Conservation (phyloP, 805 yeast genomes). For the Alloascoidea hylecoeti region DNA sequence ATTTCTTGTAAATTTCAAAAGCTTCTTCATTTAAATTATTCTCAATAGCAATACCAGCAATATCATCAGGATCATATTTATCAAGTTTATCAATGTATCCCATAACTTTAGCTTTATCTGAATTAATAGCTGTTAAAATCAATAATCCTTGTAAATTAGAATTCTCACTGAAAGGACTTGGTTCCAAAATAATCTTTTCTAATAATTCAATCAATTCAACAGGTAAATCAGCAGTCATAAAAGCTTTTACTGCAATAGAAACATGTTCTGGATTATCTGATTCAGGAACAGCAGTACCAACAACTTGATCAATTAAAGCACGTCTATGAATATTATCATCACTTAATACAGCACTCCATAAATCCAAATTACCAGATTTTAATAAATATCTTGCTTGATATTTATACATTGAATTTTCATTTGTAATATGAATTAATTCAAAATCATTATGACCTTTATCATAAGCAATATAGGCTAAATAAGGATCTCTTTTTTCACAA, state of each 20-base stretch:
- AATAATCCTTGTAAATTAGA: constrained; percentile 89
- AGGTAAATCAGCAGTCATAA: constrained; percentile 91
- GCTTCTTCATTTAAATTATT: constrained; percentile 89
- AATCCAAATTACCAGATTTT: constrained; percentile 67
- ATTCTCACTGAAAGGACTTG: constrained; percentile 93
- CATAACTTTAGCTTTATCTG: constrained; percentile 76
- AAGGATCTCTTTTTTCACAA: constrained; percentile 98
- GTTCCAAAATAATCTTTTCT: constrained; percentile 93
- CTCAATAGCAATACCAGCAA: constrained; percentile 84
- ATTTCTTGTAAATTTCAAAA: constrained; percentile 78
- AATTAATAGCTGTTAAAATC: constrained; percentile 89
- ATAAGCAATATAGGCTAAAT: constrained; percentile 92
- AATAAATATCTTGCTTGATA: constrained; percentile 96
- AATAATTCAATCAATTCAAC: constrained; percentile 85
- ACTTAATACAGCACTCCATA: constrained; percentile 72
- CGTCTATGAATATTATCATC: constrained; percentile 78
- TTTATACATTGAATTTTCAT: constrained; percentile 95
- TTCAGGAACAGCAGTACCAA: constrained; percentile 93
- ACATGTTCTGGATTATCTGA: constrained; percentile 86
- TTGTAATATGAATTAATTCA: constrained; percentile 83
- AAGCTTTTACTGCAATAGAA: constrained; percentile 85
- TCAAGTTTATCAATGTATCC: constrained; percentile 82
- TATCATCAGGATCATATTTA: constrained; percentile 84
- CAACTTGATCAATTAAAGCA: constrained; percentile 85
- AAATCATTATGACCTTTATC: constrained; percentile 89